Base-by-base conservation (phyloP, 768 basidiomycete genomes). In the Naganishia vaughanmartiniae region DNA sequence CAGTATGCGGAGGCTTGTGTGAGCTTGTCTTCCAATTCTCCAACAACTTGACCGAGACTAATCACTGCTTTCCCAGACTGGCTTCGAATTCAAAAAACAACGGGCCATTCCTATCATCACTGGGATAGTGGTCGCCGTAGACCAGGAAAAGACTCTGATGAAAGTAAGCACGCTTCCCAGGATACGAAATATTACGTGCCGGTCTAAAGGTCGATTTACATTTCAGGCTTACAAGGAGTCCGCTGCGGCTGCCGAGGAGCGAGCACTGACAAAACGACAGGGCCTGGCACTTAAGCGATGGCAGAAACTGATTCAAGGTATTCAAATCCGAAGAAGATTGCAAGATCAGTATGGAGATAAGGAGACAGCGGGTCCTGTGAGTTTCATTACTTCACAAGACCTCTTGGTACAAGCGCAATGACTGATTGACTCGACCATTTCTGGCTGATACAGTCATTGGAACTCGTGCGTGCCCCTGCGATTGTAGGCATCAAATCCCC, bases 1-100 rank as follows among this genome's bases (percentile, higher is more conserved):
- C 90, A 94, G 81, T 90, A 86, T 82, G 95, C 93, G 30, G 95
- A 98, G 81, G 93, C 96, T 54, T 93, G 97, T 81, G 95, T 97
- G 80, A 70, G 92, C 12, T 33, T 33, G 5, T 17, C 15, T 19
- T 39, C 57, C 17, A 7, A 31, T 15, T 36, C 56, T 24, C 54
- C 39, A n/a, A 33, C 11, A 4, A 26, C 15, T 12, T 4, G 12
- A 34, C 58, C 45, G 28, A 21, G 5, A 31, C 33, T 56, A 36
- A 71, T 30, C 15, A 26, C 7, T 19, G 34, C 17, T 63, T 39
- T 31, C 70, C 14, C 75, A 97, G 94, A 92, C 89, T 69, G 90
- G 93, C 17, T 99, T 98, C 80, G 95, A 97, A 81, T 99, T 98
- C 83, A 92, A 88, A 78, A 93, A 94, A 80, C 89, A 91, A 36